Conservation (phyloP, 805 yeast species). For the Starmerella scarabaei region DNA sequence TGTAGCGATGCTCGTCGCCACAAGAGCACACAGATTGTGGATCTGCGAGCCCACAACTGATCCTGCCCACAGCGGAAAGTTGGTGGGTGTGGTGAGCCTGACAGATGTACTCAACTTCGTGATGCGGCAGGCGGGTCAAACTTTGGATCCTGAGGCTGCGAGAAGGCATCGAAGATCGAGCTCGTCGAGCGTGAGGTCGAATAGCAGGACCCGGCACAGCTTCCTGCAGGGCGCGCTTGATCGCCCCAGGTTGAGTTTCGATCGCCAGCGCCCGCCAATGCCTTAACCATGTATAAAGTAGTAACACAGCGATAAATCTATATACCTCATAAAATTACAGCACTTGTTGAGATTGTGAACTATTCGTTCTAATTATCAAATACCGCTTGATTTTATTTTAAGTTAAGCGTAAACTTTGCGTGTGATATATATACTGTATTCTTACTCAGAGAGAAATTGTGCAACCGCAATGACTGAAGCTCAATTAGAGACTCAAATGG, state of each 20-base stretch:
- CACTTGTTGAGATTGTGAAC: too few relatives aligned
- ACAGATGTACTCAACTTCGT: conserved; percentile 78
- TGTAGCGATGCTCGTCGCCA: conserved; percentile 88
- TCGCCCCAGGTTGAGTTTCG: conserved; percentile 17
- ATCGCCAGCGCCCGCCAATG: conserved; percentile 9
- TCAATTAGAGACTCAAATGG: too few relatives aligned
- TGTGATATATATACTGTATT: too few relatives aligned
- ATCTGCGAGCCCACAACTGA: conserved; percentile 28
- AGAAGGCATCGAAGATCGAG: conserved; percentile 64
- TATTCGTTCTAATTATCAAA: too few relatives aligned
- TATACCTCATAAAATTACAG: too few relatives aligned
- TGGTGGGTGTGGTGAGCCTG: conserved; percentile 81
- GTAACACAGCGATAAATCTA: background rate
- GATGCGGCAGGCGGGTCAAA: conserved; percentile 59
- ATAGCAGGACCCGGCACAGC: conserved; percentile 16
- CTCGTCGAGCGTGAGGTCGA: conserved; percentile 20
- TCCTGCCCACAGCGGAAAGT: conserved; percentile 43
- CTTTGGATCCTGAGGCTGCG: conserved; percentile 73
- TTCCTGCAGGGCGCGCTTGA: conserved; percentile 8
- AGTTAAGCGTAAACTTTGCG: too few relatives aligned
- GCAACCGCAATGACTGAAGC: too few relatives aligned
- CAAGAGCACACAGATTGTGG: conserved; percentile 68
- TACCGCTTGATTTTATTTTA: too few relatives aligned
- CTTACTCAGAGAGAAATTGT: too few relatives aligned
- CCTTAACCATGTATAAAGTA: background rate